Evolutionary conservation across 2,329 filamentous ascomycete genomes (phyloP).

Genomic region (Cercospora sp.): DNA sequence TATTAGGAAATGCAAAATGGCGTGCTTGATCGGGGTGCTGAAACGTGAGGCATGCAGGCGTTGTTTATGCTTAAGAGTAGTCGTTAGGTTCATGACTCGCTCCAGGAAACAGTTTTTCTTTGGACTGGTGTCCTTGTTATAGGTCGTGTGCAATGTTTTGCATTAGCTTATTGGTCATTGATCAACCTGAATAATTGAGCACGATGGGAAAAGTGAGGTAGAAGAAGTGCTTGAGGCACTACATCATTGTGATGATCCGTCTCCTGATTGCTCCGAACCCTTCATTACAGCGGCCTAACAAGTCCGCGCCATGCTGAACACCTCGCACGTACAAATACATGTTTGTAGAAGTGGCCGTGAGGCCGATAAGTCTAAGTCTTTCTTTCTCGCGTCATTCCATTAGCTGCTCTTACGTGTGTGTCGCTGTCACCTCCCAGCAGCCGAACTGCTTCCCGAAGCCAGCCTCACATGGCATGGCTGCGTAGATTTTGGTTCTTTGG

Average conservation of each 20-base stretch:
- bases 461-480: background rate
- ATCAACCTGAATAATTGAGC: background rate
- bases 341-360: background rate
- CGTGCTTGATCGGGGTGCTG: background rate
- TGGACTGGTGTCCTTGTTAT: background rate
- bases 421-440: background rate
- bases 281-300: background rate
- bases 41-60: background rate
- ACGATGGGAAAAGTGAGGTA: background rate
- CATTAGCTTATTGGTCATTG: background rate
- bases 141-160: background rate
- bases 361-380: background rate
- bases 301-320: background rate
- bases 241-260: background rate
- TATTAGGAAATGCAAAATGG: background rate
- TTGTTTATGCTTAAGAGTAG: background rate
- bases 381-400: background rate
- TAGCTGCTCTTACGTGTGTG: background rate
- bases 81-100: background rate
- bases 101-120: background rate
- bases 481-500: background rate
- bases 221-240: background rate
- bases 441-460: background rate
- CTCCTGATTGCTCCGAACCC: background rate
- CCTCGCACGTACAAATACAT: background rate